A percentile compares a stretch with the other conserved stretches of the same genome.
These are phyloP conservation scores for Puccinellia tenuiflora DNA, from an alignment of 176 grass and related monocot genomes.

Conservation along the genomic window DNA sequence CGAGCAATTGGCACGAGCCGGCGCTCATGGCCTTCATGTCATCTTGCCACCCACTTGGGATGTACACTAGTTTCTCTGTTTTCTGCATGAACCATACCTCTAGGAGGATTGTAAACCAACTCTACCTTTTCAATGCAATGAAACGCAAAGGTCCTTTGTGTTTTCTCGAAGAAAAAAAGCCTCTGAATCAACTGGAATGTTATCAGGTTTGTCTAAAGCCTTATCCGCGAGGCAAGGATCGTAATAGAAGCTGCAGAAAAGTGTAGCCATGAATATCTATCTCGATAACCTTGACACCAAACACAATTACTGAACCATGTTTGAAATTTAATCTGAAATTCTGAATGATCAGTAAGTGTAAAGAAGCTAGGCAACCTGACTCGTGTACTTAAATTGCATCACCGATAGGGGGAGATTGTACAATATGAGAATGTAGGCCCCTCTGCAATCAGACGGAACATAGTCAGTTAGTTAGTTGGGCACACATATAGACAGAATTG, in stretches of 20 bases:
- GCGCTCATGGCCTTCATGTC: no score
- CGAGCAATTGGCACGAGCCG: no score
- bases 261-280: neutral
- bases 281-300: neutral
- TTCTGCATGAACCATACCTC: no score
- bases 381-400: constrained; percentile 45
- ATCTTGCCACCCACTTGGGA: no score
- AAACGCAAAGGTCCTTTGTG: no score
- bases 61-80: no score
- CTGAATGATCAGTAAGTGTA: neutral
- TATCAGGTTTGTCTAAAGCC: no score
- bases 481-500: neutral
- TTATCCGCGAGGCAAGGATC: no score
- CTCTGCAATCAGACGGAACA: constrained; percentile 20
- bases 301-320: neutral
- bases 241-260: neutral
- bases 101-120: no score
- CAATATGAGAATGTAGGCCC: constrained; percentile 58
- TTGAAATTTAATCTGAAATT: neutral
- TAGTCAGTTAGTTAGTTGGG: neutral
- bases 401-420: constrained; percentile 49
- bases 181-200: no score
- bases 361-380: constrained; percentile 29
- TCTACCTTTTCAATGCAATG: no score
- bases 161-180: no score